Evolutionary conservation across 805 yeast genomes (phyloP).

Genomic region (Wickerhamomyces sydowiorum): DNA sequence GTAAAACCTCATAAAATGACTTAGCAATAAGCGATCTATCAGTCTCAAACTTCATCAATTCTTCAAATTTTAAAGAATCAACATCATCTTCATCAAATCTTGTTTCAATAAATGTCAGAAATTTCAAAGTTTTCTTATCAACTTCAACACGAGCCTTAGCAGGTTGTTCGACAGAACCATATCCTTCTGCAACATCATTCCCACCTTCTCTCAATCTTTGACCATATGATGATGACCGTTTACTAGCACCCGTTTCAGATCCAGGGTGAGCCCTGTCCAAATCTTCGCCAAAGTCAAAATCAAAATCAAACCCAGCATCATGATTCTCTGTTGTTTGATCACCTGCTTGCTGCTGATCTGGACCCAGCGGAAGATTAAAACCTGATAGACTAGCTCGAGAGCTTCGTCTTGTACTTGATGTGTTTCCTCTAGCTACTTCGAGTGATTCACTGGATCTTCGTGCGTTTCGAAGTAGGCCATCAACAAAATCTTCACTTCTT

Average conservation of each 20-base stretch:
- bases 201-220: neutral
- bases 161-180: constrained; percentile 1
- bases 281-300: constrained; percentile 6
- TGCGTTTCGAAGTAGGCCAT: constrained; percentile 15
- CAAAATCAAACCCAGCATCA: constrained; percentile 7
- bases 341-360: neutral
- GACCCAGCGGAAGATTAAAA: constrained; percentile 9
- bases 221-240: neutral
- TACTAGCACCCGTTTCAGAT: neutral
- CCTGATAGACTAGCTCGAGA: constrained; percentile 20
- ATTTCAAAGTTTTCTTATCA: constrained; percentile 12
- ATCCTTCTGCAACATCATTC: too few relatives aligned
- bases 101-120: constrained; percentile 14
- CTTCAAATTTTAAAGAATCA: constrained; percentile 8
- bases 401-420: constrained; percentile 16
- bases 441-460: constrained; percentile 20
- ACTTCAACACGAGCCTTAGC: neutral
- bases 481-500: constrained; percentile 17
- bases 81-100: constrained; percentile 11
- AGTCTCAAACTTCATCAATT: constrained; percentile 9
- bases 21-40: constrained; percentile 14
- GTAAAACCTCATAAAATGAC: constrained; percentile 22
- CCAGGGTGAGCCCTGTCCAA: neutral
- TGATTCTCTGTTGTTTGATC: neutral
- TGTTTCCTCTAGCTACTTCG: constrained; percentile 18